Evolutionary conservation across 78 protist genomes (phyloP).

Genomic region (Tieghemostelium lacteum): DNA sequence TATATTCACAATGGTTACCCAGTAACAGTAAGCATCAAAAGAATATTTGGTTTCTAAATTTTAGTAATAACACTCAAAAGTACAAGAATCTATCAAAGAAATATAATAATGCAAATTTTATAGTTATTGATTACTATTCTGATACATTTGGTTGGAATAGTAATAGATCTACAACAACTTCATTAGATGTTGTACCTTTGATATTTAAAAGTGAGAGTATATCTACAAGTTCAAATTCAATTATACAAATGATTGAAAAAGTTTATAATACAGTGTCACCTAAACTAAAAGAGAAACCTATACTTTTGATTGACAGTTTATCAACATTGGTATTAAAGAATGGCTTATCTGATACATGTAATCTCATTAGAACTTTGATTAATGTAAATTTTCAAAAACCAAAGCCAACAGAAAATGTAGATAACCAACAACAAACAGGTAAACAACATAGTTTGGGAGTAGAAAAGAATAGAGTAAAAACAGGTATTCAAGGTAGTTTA

Average conservation of each 20-base stretch:
- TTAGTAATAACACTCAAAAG: constrained; percentile 10
- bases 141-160: constrained; percentile 75
- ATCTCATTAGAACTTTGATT: constrained; percentile 53
- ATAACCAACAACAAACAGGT: background rate
- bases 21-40: background rate
- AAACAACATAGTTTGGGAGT: background rate
- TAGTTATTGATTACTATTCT: constrained; percentile 72
- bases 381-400: constrained; percentile 37
- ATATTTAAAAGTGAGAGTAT: constrained; percentile 38
- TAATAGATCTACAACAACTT: too few relatives aligned
- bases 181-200: constrained; percentile 25
- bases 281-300: constrained; percentile 47
- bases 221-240: constrained; percentile 21
- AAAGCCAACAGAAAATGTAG: background rate
- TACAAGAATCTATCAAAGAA: constrained; percentile 52
- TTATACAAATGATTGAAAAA: constrained; percentile 7
- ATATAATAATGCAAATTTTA: constrained; percentile 58
- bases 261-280: constrained; percentile 14
- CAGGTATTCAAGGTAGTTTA: constrained; percentile 63
- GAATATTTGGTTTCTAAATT: constrained; percentile 70
- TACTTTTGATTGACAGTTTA: constrained; percentile 38
- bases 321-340: constrained; percentile 58
- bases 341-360: constrained; percentile 76
- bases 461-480: constrained; percentile 38
- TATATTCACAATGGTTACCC: constrained; percentile 44